These are phyloP conservation scores for Blastocystis sp. DNA, from an alignment of 352 stramenopile genomes.

Conservation along the genomic window DNA sequence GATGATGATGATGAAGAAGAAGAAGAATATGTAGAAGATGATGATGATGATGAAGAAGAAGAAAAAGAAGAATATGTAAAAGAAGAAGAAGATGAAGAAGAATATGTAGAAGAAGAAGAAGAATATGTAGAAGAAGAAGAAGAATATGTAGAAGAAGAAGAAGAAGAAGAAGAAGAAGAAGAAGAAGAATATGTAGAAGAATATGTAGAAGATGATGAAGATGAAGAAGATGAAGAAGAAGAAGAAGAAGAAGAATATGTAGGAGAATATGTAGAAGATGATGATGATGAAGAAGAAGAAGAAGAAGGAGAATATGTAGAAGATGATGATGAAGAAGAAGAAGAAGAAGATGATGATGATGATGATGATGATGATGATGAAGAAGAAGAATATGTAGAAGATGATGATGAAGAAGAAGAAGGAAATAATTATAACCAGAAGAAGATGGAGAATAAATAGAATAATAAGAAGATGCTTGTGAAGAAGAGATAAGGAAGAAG, in stretches of 20 bases:
- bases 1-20: neutral
- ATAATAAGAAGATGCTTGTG: neutral
- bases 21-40: neutral
- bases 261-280: neutral
- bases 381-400: neutral
- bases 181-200: neutral
- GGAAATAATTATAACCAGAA: neutral
- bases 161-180: neutral
- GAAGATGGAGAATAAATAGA: conserved; percentile 1
- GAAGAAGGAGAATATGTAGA: neutral
- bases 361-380: neutral
- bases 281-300: neutral
- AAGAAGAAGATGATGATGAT: neutral
- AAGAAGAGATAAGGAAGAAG: conserved; percentile 28
- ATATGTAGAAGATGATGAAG: neutral
- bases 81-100: neutral
- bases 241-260: neutral
- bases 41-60: neutral
- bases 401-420: conserved; percentile 2
- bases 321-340: conserved; percentile 7
- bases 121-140: conserved; percentile 16
- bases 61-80: conserved; percentile 1
- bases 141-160: neutral
- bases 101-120: neutral
- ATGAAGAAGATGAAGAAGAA: neutral